Conservation (phyloP, 2,329 filamentous ascomycete genomes). For the Pseudopyricularia javanii region DNA sequence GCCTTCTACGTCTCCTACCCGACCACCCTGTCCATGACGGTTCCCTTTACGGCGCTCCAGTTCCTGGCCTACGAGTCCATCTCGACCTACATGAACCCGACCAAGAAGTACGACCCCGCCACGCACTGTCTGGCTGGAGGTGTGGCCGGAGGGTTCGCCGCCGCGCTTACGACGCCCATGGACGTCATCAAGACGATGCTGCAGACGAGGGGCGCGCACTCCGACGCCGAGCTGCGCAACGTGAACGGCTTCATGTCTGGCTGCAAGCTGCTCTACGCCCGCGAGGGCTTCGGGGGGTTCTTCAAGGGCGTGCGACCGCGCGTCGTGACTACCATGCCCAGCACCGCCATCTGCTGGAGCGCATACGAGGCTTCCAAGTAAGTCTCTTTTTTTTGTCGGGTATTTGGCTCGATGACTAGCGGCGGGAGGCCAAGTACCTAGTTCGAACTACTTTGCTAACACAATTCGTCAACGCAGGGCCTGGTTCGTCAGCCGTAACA, state of each 20-base stretch:
- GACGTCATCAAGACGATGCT: constrained; percentile 97
- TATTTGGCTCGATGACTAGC: too few species aligned
- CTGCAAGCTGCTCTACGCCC: constrained; percentile 66
- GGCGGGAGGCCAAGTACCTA: neutral
- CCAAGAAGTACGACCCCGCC: constrained; percentile 75
- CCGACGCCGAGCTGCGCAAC: constrained; percentile 69
- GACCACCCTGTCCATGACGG: constrained; percentile 95
- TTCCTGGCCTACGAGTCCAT: constrained; percentile 97
- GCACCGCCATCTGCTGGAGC: constrained; percentile 98
- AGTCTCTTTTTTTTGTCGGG: too few species aligned
- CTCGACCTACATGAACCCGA: constrained; percentile 84
- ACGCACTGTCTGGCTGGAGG: constrained; percentile 91
- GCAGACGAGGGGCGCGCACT: constrained; percentile 75
- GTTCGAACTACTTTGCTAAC: neutral
- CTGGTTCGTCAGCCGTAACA: constrained; percentile 41
- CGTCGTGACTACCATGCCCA: constrained; percentile 94
- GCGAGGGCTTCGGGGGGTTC: constrained; percentile 78
- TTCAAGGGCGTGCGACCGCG: constrained; percentile 86
- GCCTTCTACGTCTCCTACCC: constrained; percentile 99
- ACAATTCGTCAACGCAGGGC: constrained; percentile 16
- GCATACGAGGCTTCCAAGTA: constrained; percentile 60
- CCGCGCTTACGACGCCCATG: constrained; percentile 87
- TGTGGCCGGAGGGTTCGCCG: constrained; percentile 83
- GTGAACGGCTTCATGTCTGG: constrained; percentile 74
- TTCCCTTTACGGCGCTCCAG: constrained; percentile 92